Evolutionary conservation across 2,329 filamentous ascomycete genomes (phyloP).

Genomic region (Ophiostoma fasciatum): DNA sequence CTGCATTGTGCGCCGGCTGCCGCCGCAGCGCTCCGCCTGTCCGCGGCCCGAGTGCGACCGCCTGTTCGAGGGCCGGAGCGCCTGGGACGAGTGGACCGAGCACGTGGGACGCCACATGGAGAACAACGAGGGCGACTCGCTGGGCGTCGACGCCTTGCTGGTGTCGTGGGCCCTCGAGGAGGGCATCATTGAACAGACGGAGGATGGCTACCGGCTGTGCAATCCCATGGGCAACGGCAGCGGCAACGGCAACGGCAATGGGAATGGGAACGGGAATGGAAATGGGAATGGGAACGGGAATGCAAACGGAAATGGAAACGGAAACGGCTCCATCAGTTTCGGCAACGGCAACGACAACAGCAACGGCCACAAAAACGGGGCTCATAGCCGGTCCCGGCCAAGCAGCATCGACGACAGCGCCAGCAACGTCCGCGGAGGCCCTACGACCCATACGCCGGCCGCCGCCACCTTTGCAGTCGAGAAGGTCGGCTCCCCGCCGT

Average conservation of each 20-base stretch:
- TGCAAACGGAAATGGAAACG: neutral
- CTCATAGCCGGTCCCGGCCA: neutral
- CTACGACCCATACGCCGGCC: no score
- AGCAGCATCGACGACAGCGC: neutral
- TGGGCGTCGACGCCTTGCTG: constrained; percentile 43
- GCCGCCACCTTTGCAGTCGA: neutral
- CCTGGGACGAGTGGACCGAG: constrained; percentile 87
- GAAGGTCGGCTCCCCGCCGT: no score
- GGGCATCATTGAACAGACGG: constrained; percentile 43
- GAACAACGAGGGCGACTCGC: constrained; percentile 42
- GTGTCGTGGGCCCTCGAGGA: constrained; percentile 49
- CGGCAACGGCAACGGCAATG: no score
- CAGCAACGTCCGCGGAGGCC: neutral
- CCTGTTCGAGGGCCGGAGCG: constrained; percentile 53
- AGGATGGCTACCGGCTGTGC: constrained; percentile 41
- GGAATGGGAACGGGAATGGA: no score
- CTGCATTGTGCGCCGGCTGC: constrained; percentile 50
- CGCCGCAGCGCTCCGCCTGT: constrained; percentile 59
- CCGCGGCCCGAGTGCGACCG: constrained; percentile 56
- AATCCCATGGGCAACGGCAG: constrained; percentile 21
- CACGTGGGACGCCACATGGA: constrained; percentile 87
- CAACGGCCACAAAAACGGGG: neutral
- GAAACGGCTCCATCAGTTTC: neutral
- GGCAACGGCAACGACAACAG: neutral
- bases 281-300: neutral